phyloP scores from a whole-genome alignment of 2,329 filamentous ascomycete genomes.

The Harringtonia aguacate region DNA sequence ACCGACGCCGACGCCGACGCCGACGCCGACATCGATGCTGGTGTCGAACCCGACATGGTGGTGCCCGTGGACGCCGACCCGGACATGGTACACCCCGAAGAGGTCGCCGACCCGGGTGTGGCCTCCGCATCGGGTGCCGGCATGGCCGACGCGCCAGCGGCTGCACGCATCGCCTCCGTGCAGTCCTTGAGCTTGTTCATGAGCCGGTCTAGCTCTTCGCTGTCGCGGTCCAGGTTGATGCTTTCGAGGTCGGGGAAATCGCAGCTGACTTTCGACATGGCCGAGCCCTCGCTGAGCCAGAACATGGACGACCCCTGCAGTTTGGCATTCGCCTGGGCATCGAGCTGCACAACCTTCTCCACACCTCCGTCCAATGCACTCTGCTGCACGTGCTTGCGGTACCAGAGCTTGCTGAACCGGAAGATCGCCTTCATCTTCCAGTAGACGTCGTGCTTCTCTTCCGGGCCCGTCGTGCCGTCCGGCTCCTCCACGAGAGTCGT shows the following conservation, averaged over 20 bases:
- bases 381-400: conserved; percentile 2
- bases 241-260: not conserved
- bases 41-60: too few relatives aligned
- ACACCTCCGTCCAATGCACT: not conserved
- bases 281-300: conserved; percentile 3
- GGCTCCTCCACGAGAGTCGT: not conserved
- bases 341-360: not conserved
- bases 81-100: too few relatives aligned
- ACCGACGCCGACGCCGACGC: not conserved
- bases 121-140: too few relatives aligned
- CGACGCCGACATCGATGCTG: not conserved
- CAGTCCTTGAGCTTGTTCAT: too few relatives aligned
- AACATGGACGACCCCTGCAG: conserved; percentile 3
- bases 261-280: not conserved
- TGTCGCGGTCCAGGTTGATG: not conserved
- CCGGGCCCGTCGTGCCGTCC: not conserved
- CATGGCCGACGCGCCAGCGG: too few relatives aligned
- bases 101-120: not conserved
- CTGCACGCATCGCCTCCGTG: too few relatives aligned
- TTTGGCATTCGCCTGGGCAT: not conserved
- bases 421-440: conserved; percentile 11
- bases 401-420: conserved; percentile 7
- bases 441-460: conserved; percentile 8
- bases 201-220: not conserved
- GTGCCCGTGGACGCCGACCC: not conserved